phyloP scores from a whole-genome alignment of 225 moss, liverwort and hornwort genomes.

The Thuidium tamariscinum region DNA sequence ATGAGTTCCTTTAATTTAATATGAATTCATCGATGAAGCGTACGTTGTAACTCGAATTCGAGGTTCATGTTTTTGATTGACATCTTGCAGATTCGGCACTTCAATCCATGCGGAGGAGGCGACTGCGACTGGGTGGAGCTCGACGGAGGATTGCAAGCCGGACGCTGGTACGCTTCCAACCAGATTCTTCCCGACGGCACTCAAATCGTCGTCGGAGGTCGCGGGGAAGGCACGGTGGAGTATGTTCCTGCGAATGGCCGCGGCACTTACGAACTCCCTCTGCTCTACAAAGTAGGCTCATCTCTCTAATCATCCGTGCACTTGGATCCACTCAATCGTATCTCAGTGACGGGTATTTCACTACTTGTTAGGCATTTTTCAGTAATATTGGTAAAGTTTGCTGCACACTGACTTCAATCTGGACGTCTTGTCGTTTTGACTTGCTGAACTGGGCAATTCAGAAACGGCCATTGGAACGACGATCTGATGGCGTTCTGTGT shows the following conservation, averaged over 20 bases:
- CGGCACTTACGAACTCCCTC: conserved; percentile 1
- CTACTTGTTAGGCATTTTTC: not conserved
- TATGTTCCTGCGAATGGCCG: conserved; percentile 44
- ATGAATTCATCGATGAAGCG: not conserved
- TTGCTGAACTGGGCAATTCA: not conserved
- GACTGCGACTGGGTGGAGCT: conserved; percentile 59
- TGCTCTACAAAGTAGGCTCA: conserved; percentile 4
- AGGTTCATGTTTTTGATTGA: not conserved
- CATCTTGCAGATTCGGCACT: conserved; percentile 15
- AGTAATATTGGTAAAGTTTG: too few relatives aligned
- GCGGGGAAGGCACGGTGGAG: conserved; percentile 16
- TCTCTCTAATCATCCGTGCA: not conserved
- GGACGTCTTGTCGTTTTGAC: not conserved
- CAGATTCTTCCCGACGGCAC: conserved; percentile 47
- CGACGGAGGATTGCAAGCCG: conserved; percentile 16
- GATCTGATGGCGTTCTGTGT: not conserved
- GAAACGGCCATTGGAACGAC: not conserved
- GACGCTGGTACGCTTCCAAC: conserved; percentile 67
- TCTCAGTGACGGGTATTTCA: not conserved
- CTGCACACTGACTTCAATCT: not conserved
- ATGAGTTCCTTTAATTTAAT: not conserved
- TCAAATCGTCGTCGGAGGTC: conserved; percentile 34
- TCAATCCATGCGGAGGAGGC: conserved; percentile 38
- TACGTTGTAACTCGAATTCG: not conserved
- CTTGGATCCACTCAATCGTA: too few relatives aligned